Evolutionary conservation across 2,329 filamentous ascomycete species (phyloP), one percentile per base, ranked within the genome.

Genomic region (Aspergillus tanneri): DNA sequence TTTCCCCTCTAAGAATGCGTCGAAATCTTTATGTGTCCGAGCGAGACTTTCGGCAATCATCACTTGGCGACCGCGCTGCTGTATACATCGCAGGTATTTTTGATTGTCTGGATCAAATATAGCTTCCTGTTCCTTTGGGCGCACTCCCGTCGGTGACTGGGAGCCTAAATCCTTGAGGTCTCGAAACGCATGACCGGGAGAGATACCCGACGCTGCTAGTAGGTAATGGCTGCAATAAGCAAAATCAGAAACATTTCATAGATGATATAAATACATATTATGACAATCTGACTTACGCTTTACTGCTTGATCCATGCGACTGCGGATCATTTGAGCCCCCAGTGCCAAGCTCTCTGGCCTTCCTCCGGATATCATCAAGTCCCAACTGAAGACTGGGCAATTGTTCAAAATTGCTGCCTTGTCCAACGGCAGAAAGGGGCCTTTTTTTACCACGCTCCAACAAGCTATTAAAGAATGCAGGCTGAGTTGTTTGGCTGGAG

Each of bases 1-100:
- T 64, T 95, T 95, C 61, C 96, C 91, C 67, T 97, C 91, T 47
- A 99, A 78, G 67, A 96, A 97, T 52, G 83, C 81, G 67, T 99
- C 91, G 66, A 99, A 97, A 64, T 97, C 93, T 47, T 85, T 84
- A 51, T 92, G 86, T 3, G 91, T 93, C 62, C 91, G 84, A 62
- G 92, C 86, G 52, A 97, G 77, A n/a, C 90, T 89, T 66, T 96
- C 90, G 25, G 88, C 82, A 60, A 96, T 91, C 82, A 96, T 91
- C 63, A 87, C 90, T 48, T 95, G 77, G 3, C 91, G 93, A 14
- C 90, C 95, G 72, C 95, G 92, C 39, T 88, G 88, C 70, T 95
- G 90, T 52, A 96, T 77, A 61, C 89, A 90, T 46, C 87, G 82
- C 43, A 96, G 80, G 65, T 95, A 96, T 43, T 86, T 84, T 67